These are phyloP conservation scores for Neurospora intermedia DNA, from an alignment of 495 filamentous ascomycete species.

Conservation along the genomic window DNA sequence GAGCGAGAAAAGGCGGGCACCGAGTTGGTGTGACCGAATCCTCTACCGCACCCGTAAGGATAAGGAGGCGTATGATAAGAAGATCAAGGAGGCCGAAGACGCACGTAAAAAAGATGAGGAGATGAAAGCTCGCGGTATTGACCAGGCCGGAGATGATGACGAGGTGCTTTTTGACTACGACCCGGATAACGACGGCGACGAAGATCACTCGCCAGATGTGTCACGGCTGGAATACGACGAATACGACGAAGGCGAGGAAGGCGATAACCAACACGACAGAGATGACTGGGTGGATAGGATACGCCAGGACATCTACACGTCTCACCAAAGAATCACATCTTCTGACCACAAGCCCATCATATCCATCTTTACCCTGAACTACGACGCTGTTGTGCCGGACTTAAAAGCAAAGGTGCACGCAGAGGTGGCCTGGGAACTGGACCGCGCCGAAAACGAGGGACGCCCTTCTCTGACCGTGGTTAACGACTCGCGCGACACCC, in stretches of 20 bases:
- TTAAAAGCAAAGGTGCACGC: constrained; percentile 73
- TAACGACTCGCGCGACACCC: constrained; percentile 45
- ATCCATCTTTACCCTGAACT: constrained; percentile 68
- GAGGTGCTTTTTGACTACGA: constrained; percentile 85
- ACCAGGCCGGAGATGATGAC: constrained; percentile 66
- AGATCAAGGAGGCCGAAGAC: constrained; percentile 51
- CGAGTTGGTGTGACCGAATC: constrained; percentile 98
- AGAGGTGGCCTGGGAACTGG: constrained; percentile 79
- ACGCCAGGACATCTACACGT: constrained; percentile 62
- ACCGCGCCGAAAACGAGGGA: constrained; percentile 86
- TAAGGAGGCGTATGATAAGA: constrained; percentile 57
- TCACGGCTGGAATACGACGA: constrained; percentile 49
- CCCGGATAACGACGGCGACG: constrained; percentile 59
- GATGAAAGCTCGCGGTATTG: constrained; percentile 70
- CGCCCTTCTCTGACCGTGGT: constrained; percentile 77
- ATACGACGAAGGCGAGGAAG: constrained; percentile 42
- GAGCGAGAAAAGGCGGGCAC: constrained; percentile 82
- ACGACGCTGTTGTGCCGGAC: constrained; percentile 73
- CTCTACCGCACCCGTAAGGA: constrained; percentile 69
- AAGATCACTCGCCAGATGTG: constrained; percentile 19
- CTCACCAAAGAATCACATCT: constrained; percentile 78
- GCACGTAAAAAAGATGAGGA: constrained; percentile 67
- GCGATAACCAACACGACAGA: constrained; percentile 33
- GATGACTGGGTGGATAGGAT: constrained; percentile 54
- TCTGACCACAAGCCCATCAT: constrained; percentile 93